Evolutionary conservation across 2,329 filamentous ascomycete genomes (phyloP).

Genomic region (Cytospora leucostoma): DNA sequence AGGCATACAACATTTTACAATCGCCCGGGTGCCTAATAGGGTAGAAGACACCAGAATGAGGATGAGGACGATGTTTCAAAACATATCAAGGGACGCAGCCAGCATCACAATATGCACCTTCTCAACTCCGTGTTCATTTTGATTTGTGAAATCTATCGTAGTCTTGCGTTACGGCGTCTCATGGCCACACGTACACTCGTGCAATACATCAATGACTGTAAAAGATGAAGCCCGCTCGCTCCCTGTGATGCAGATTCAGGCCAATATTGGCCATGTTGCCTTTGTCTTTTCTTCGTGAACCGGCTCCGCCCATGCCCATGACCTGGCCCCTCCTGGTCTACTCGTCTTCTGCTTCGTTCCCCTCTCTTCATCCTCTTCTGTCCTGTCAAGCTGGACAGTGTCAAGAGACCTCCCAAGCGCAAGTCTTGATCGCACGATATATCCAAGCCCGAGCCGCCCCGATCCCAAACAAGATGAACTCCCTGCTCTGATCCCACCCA

Average conservation of each 20-base stretch:
- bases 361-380: neutral
- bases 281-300: neutral
- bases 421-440: neutral
- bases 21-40: neutral
- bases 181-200: slow-evolving; percentile 24
- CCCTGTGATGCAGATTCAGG: slow-evolving; percentile 21
- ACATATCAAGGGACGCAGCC: neutral
- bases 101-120: neutral
- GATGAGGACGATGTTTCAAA: neutral
- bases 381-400: slow-evolving; percentile 8
- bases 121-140: neutral
- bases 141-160: slow-evolving; percentile 19
- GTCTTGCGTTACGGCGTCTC: slow-evolving; percentile 20
- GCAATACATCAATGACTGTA: slow-evolving; percentile 21
- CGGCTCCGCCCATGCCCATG: neutral
- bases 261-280: slow-evolving; percentile 9
- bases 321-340: neutral
- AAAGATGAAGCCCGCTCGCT: slow-evolving; percentile 17
- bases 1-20: neutral
- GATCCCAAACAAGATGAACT: slow-evolving; percentile 11
- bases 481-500: slow-evolving; percentile 8
- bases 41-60: neutral
- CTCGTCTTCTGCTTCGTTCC: neutral
- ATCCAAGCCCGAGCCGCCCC: slow-evolving; percentile 22
- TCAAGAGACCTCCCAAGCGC: slow-evolving; percentile 7